Evolutionary conservation across 805 yeast species (phyloP), one percentile per base, ranked within the genome.

Genomic region (Yarrowia porcina): DNA sequence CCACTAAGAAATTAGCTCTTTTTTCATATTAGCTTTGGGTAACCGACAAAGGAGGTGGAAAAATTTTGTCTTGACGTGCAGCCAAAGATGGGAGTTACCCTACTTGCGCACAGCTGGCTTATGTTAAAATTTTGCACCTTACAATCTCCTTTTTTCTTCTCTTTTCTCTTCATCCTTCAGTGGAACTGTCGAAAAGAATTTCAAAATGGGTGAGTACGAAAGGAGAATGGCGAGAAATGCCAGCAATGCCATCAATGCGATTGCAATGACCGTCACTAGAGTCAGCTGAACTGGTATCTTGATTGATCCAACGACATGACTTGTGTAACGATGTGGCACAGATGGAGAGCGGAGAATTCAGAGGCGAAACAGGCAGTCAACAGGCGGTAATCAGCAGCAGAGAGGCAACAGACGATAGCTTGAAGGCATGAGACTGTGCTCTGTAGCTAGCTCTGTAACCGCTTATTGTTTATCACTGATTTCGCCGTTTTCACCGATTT

Each of bases 131-230:
- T 65, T 44, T 62, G 54, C 39, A 35, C 28, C 64, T 39, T 61
- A 54, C 41, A 35, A 41, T 41, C 35, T 56, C 49, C 38, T 61
- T 47, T 64, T 62, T 44, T 47, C 23, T 64, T 56, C 42, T 38
- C 30, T 47, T 54, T 39, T 33, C 49, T 52, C 63, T 57, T 56
- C 61, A 56, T 56, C 61, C 61, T 39, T 39, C 61, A 39, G 61
- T 56, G 61, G 61, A 56, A 56, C 33, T 52, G 52, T 50, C 59
- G 42, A 39, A 38, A 56, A 56, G 49, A 56, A 56, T 2, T 68
- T 67, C 67, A 70, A 65, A 66, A 71, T 71, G 74, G 74, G 73
- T 70, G 69, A 39, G 73, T 68, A 54, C 38, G 15, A 21, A 21
- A 7, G 38, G 20, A 17, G 18, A 15, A 4, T 6, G 4, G n/a